Conservation (phyloP, 192 early-diverging fungal species). For the Backusella psychrophila region DNA sequence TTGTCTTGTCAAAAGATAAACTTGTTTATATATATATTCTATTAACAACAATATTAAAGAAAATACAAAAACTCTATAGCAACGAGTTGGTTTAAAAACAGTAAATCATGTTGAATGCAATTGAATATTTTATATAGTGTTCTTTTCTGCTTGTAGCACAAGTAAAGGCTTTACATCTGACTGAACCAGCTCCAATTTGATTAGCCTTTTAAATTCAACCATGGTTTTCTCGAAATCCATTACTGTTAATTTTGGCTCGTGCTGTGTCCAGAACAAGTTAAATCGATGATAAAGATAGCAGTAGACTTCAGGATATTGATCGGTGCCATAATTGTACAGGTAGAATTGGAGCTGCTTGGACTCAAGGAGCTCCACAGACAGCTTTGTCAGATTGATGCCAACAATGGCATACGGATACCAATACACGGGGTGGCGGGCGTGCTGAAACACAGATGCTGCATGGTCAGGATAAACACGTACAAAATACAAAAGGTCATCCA, state of each 20-base stretch:
- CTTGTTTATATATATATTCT: too few relatives aligned
- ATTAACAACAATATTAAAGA: too few relatives aligned
- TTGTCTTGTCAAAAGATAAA: too few relatives aligned
- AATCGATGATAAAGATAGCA: conserved; percentile 69
- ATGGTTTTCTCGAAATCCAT: conserved; percentile 76
- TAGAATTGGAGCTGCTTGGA: conserved; percentile 64
- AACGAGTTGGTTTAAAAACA: not conserved
- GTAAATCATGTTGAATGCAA: not conserved
- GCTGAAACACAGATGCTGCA: conserved; percentile 51
- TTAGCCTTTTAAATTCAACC: conserved; percentile 51
- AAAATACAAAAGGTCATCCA: conserved; percentile 73
- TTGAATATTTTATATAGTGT: not conserved
- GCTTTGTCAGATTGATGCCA: conserved; percentile 77
- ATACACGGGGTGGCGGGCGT: conserved; percentile 57
- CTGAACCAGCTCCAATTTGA: conserved; percentile 45
- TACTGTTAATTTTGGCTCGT: conserved; percentile 54
- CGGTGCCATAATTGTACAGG: conserved; percentile 58
- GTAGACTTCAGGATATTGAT: conserved; percentile 70
- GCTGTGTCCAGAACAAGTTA: conserved; percentile 58
- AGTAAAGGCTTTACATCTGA: not conserved
- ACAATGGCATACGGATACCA: conserved; percentile 84
- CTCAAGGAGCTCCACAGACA: conserved; percentile 56
- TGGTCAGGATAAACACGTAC: conserved; percentile 54
- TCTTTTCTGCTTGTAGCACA: not conserved
- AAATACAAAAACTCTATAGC: not conserved